Conservation (phyloP, 768 basidiomycete species). For the Gloeopeniophorella convolvens region DNA sequence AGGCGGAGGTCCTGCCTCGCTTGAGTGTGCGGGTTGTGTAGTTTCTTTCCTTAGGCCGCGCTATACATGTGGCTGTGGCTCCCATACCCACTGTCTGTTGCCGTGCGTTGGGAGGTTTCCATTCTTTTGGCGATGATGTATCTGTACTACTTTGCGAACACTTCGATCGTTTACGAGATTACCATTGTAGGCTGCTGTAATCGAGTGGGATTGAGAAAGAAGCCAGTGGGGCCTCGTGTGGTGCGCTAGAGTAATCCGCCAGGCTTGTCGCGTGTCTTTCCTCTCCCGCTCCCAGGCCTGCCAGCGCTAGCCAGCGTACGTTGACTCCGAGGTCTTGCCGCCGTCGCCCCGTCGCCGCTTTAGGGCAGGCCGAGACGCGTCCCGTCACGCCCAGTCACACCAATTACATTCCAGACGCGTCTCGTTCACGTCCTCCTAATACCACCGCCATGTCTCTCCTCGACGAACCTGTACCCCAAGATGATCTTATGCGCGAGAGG, state of each 20-base stretch:
- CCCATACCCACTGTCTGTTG: background rate
- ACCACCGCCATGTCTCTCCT: slow-evolving; percentile 30
- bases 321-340: background rate
- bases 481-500: slow-evolving; percentile 71
- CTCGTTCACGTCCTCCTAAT: background rate
- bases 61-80: background rate
- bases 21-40: background rate
- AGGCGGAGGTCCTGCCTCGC: background rate
- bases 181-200: background rate
- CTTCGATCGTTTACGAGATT: background rate
- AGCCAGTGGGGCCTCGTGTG: too few species aligned
- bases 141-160: background rate
- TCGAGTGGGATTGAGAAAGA: too few species aligned
- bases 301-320: too few species aligned
- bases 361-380: slow-evolving; percentile 33
- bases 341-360: slow-evolving; percentile 8
- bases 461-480: slow-evolving; percentile 53
- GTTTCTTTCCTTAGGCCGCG: background rate
- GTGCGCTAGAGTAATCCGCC: too few species aligned
- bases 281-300: too few species aligned
- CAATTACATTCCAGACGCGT: background rate
- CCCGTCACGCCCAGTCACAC: slow-evolving; percentile 24
- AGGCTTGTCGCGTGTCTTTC: too few species aligned
- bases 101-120: background rate
- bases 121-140: background rate